phyloP scores from a whole-genome alignment of 1,139 yeast genomes.

The Kodamaea sp. region DNA sequence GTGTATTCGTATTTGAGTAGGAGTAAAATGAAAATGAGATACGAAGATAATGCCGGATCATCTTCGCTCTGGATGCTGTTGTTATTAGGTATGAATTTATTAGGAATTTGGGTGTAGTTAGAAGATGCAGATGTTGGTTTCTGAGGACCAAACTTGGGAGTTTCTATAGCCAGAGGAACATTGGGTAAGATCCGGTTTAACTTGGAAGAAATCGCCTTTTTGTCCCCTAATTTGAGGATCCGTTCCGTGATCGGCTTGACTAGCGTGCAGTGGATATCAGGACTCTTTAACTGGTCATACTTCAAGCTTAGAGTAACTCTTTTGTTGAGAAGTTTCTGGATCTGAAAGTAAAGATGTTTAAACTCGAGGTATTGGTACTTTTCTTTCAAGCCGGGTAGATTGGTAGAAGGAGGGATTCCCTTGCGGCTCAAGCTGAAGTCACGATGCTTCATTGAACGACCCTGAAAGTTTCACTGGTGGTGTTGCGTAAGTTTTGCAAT shows the following conservation, averaged over 20 bases:
- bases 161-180: conserved; percentile 8
- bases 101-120: conserved; percentile 6
- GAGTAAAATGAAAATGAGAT: conserved; percentile 36
- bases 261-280: conserved; percentile 52
- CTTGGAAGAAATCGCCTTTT: conserved; percentile 12
- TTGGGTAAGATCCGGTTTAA: conserved; percentile 12
- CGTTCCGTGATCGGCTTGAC: conserved; percentile 49
- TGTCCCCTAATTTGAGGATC: conserved; percentile 28
- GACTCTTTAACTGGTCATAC: conserved; percentile 57
- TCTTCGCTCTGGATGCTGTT: conserved; percentile 13
- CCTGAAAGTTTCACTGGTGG: too few species aligned
- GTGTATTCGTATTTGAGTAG: conserved; percentile 44
- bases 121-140: background rate
- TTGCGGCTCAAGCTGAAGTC: conserved; percentile 9
- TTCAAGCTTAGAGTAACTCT: conserved; percentile 50
- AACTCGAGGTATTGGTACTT: conserved; percentile 30
- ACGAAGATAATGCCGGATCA: conserved; percentile 22
- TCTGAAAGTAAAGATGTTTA: conserved; percentile 39
- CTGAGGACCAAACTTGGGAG: conserved; percentile 24
- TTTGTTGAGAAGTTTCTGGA: conserved; percentile 39
- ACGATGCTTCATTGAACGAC: conserved; percentile 8
- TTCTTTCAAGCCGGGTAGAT: conserved; percentile 9
- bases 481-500: too few species aligned
- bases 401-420: conserved; percentile 1
- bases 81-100: too few species aligned